phyloP scores from a whole-genome alignment of 129 eudicot genomes.

The Arctium minus region DNA sequence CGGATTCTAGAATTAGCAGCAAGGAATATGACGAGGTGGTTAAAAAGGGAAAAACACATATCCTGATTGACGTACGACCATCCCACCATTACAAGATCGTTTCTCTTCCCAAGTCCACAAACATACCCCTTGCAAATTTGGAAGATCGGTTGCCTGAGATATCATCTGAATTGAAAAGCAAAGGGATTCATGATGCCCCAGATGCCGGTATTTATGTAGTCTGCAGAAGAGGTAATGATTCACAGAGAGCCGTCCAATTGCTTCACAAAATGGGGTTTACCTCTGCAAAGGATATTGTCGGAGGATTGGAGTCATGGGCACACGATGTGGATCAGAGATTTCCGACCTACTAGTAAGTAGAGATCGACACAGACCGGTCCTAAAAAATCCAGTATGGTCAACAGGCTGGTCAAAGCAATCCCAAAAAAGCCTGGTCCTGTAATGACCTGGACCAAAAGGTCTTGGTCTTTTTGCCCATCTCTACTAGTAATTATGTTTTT shows the following conservation, averaged over 20 bases:
- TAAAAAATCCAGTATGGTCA: background rate
- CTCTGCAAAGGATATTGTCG: slow-evolving; percentile 84
- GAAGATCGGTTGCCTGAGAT: slow-evolving; percentile 61
- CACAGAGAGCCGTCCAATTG: slow-evolving; percentile 77
- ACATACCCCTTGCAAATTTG: slow-evolving; percentile 68
- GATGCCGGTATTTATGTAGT: slow-evolving; percentile 60
- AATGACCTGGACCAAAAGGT: background rate
- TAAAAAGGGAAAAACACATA: slow-evolving; percentile 53
- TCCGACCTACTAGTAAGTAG: slow-evolving; percentile 60
- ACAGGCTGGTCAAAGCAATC: background rate
- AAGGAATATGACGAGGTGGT: slow-evolving; percentile 57
- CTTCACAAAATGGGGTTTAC: slow-evolving; percentile 73
- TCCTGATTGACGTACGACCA: slow-evolving; percentile 86
- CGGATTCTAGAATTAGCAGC: slow-evolving; percentile 78
- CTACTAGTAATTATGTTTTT: background rate
- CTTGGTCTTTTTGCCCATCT: background rate
- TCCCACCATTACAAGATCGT: slow-evolving; percentile 80
- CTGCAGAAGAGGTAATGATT: slow-evolving; percentile 98
- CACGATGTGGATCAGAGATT: slow-evolving; percentile 74
- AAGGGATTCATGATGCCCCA: slow-evolving; percentile 10
- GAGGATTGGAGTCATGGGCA: slow-evolving; percentile 91
- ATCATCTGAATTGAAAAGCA: slow-evolving; percentile 38
- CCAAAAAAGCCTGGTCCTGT: background rate
- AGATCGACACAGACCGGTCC: background rate
- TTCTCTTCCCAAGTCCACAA: slow-evolving; percentile 80